Evolutionary conservation across 2,329 filamentous ascomycete species (phyloP).

Genomic region (Diplocarpon rosae): DNA sequence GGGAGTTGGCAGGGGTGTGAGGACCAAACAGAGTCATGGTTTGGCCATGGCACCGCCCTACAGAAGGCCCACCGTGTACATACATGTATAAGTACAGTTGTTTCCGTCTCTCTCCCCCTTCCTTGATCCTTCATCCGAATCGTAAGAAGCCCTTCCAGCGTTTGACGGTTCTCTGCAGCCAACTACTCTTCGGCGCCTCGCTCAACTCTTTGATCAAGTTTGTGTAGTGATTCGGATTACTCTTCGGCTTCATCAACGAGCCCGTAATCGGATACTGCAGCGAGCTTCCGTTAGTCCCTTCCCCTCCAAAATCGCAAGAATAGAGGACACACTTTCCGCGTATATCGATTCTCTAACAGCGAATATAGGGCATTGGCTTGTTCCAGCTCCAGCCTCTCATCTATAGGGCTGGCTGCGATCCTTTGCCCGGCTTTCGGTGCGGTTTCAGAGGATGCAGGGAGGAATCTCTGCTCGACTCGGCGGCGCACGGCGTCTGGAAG

Average conservation of each 20-base stretch:
- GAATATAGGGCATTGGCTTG: conserved; percentile 50
- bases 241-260: conserved; percentile 43
- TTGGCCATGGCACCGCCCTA: too few species aligned
- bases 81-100: too few species aligned
- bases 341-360: conserved; percentile 48
- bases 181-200: conserved; percentile 47
- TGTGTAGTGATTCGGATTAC: conserved; percentile 53
- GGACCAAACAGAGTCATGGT: too few species aligned
- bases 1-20: conserved; percentile 5
- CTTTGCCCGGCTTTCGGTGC: not conserved
- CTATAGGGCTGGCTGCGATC: too few species aligned
- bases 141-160: conserved; percentile 48
- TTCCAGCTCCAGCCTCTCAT: conserved; percentile 39
- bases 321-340: conserved; percentile 36
- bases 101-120: too few species aligned
- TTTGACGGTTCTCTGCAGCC: conserved; percentile 40
- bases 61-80: too few species aligned
- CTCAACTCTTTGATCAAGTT: conserved; percentile 52
- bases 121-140: conserved; percentile 40
- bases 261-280: conserved; percentile 39
- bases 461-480: conserved; percentile 31
- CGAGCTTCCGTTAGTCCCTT: not conserved
- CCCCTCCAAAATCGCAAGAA: not conserved
- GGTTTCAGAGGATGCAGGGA: conserved; percentile 9
- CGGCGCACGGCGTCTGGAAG: conserved; percentile 44